Base-by-base conservation (phyloP, 2,329 filamentous ascomycete genomes). In the Rhexocercosporidium sp. region DNA sequence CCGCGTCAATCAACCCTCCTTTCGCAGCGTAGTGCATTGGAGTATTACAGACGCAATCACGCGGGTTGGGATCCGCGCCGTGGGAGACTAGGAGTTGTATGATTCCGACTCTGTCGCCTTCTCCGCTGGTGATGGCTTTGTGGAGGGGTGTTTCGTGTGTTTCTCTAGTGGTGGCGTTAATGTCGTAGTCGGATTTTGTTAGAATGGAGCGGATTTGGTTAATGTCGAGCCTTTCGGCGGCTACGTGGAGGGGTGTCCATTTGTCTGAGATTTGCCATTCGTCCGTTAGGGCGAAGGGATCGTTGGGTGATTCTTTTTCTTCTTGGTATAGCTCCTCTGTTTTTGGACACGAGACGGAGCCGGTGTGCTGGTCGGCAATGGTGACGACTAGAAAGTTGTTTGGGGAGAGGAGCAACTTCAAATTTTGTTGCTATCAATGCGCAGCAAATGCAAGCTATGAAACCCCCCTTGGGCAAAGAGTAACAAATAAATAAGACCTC, bases 131-230 rank as follows among this genome's bases (percentile, higher is more conserved):
- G 25, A 56, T 27, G 11, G 53, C 53, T n/a, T 56, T 34, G 53
- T 56, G 53, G 34, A 56, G 53, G 1, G 53, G 16, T 20, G 53
- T 56, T 22, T 56, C 34, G 34, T 37, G 16, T 2, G 27, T 39
- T 56, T 56, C 53, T n/a, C 16, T 56, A 14, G 53, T 56, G 27
- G 34, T 39, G 53, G 53, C 53, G 34, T 56, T 56, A 29, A 56
- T 39, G n/a, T 9, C 2, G 53, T 34, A 37, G 16, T 5, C 3
- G 3, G 27, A n/a, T n/a, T 11, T 34, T 16, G 7, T 22, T 4
- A 56, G 34, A 12, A 56, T 31, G 9, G 53, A 9, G 3, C 34
- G 53, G 34, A 56, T 9, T 31, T 18, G n/a, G 27, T 18, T 4
- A 14, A 56, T n/a, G 18, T 39, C 20, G 53, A 34, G 34, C 1